A percentile compares a stretch with the other conserved stretches of the same genome.
Evolutionary conservation across 352 stramenopile genomes (phyloP).

Genomic region (Pythium periplocum): DNA sequence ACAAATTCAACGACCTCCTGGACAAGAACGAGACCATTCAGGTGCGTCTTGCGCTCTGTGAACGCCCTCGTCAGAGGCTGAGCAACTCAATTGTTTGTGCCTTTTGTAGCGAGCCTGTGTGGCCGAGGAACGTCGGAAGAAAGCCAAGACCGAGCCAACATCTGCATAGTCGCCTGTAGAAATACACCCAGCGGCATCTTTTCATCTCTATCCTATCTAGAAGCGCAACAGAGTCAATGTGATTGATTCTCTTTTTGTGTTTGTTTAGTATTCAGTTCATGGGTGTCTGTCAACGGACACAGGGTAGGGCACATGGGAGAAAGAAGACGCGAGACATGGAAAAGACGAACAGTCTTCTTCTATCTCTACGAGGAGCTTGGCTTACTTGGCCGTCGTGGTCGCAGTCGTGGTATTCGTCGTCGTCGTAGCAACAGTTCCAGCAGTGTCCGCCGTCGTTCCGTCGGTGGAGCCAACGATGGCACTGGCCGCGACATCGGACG

Average conservation of each 20-base stretch:
- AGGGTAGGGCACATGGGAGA: not conserved
- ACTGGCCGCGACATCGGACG: slow-evolving; percentile 21
- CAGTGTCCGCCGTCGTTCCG: slow-evolving; percentile 17
- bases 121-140: slow-evolving; percentile 29
- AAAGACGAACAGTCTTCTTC: not conserved
- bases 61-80: not conserved
- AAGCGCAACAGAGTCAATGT: too few relatives aligned
- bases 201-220: too few relatives aligned
- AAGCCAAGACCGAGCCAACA: slow-evolving; percentile 23
- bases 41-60: slow-evolving; percentile 13
- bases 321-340: not conserved
- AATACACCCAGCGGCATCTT: too few relatives aligned
- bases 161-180: not conserved
- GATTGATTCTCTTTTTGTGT: not conserved
- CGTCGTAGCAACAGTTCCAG: slow-evolving; percentile 13
- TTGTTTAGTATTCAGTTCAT: slow-evolving; percentile 8
- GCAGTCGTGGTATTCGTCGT: slow-evolving; percentile 20
- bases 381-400: slow-evolving; percentile 7
- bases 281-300: slow-evolving; percentile 1
- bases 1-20: slow-evolving; percentile 56
- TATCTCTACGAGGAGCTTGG: slow-evolving; percentile 10
- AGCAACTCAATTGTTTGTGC: not conserved
- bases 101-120: slow-evolving; percentile 25
- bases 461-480: slow-evolving; percentile 5
- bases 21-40: slow-evolving; percentile 62